Conservation (phyloP, 139 green algal genomes). For the Chlorella sp. region DNA sequence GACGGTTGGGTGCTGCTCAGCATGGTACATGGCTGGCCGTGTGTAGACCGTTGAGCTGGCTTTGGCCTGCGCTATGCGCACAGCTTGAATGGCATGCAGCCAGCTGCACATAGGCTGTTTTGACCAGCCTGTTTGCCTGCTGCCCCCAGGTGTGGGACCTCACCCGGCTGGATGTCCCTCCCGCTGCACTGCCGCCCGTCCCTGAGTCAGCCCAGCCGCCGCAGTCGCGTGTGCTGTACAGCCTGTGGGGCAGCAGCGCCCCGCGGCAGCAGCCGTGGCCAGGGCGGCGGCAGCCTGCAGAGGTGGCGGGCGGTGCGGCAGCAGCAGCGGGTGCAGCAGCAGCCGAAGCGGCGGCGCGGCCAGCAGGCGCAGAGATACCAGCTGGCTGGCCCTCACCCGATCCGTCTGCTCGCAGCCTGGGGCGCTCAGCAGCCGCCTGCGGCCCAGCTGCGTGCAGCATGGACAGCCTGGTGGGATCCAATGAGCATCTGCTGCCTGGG, state of each 20-base stretch:
- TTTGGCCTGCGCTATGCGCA: no score
- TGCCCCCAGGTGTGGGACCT: conserved; percentile 11
- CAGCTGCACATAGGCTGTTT: no score
- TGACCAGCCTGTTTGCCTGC: not conserved
- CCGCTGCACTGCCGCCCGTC: not conserved
- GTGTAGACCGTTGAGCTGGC: no score
- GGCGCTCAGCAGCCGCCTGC: not conserved
- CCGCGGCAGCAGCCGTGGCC: not conserved
- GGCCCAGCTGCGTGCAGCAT: not conserved
- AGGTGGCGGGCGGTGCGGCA: not conserved
- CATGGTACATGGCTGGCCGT: not conserved
- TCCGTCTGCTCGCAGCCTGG: not conserved
- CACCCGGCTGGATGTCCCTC: not conserved
- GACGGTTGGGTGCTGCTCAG: no score
- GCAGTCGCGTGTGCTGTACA: not conserved
- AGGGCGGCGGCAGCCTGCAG: not conserved
- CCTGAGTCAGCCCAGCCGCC: not conserved
- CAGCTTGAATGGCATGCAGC: no score
- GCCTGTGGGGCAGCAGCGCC: not conserved
- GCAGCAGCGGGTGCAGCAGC: not conserved
- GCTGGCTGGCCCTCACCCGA: not conserved
- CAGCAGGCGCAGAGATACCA: not conserved
- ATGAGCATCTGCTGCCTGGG: conserved; percentile 4
- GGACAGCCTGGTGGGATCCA: not conserved
- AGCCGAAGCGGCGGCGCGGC: not conserved